These are phyloP conservation scores for Cercospora brassicicola DNA, from an alignment of 2,329 filamentous ascomycete genomes.

Conservation along the genomic window DNA sequence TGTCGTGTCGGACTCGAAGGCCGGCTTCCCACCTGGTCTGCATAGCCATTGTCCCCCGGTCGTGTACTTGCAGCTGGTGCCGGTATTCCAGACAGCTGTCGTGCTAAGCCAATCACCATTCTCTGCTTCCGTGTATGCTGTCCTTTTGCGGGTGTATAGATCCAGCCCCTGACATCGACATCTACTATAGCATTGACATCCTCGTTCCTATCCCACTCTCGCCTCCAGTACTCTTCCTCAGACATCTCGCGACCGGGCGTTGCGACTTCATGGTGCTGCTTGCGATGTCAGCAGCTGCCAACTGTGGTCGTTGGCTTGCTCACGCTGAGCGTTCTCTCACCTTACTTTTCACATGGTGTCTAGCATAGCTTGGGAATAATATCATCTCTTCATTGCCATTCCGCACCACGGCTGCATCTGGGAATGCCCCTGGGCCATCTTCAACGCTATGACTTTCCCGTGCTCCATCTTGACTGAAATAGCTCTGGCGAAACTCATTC, in stretches of 20 bases:
- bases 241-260: conserved; percentile 28
- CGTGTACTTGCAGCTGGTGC: conserved; percentile 54
- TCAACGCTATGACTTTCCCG: conserved; percentile 27
- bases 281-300: neutral
- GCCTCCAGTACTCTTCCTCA: conserved; percentile 66
- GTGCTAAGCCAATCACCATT: conserved; percentile 79
- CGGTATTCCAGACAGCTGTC: conserved; percentile 83
- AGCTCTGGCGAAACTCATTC: conserved; percentile 69
- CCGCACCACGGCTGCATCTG: conserved; percentile 76
- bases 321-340: conserved; percentile 32
- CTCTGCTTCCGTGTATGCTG: conserved; percentile 86
- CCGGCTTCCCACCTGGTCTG: conserved; percentile 49
- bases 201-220: conserved; percentile 76
- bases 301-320: neutral
- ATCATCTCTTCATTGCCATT: conserved; percentile 89
- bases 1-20: conserved; percentile 44
- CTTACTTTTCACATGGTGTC: conserved; percentile 62
- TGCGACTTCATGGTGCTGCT: conserved; percentile 17
- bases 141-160: conserved; percentile 81
- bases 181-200: conserved; percentile 85
- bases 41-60: conserved; percentile 38
- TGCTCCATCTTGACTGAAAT: conserved; percentile 47
- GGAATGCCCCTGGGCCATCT: conserved; percentile 63
- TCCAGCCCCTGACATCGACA: conserved; percentile 92
- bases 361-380: conserved; percentile 89